Conservation (phyloP, 495 filamentous ascomycete genomes). For the Tetracladium setigerum region DNA sequence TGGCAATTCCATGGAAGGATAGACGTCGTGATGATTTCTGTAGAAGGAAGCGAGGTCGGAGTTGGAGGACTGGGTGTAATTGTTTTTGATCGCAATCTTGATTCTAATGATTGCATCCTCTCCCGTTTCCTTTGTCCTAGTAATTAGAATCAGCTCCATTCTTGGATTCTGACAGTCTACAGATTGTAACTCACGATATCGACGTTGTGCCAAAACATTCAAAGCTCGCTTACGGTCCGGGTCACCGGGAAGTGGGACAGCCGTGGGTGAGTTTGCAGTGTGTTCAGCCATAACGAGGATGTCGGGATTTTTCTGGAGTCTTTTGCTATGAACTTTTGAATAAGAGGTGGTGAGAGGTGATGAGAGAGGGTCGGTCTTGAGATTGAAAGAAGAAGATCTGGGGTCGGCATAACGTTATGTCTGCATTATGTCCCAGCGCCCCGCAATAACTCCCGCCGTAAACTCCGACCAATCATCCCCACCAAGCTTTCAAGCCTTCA, state of each 20-base stretch:
- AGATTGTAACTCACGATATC: conserved; percentile 1
- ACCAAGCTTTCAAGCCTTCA: no score
- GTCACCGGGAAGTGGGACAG: neutral
- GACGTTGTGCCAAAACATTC: conserved; percentile 6
- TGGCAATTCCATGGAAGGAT: no score
- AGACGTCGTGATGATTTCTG: no score
- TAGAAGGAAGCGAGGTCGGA: no score
- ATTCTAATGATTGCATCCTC: conserved; percentile 1
- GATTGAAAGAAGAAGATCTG: neutral
- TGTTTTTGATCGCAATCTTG: neutral
- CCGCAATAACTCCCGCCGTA: no score
- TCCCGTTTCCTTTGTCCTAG: conserved; percentile 5
- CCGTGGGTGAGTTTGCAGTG: neutral
- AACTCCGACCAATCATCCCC: no score
- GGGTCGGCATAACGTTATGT: no score
- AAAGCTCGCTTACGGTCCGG: conserved; percentile 5
- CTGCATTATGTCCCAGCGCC: no score
- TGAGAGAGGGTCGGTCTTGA: neutral
- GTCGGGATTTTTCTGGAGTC: no score
- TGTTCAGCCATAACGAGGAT: neutral
- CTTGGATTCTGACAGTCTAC: neutral
- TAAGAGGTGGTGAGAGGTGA: neutral
- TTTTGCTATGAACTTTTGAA: neutral
- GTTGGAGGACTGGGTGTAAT: no score
- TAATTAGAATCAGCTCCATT: neutral